Conservation (phyloP, 1,139 yeast species). For the Blastobotrys persicus region DNA sequence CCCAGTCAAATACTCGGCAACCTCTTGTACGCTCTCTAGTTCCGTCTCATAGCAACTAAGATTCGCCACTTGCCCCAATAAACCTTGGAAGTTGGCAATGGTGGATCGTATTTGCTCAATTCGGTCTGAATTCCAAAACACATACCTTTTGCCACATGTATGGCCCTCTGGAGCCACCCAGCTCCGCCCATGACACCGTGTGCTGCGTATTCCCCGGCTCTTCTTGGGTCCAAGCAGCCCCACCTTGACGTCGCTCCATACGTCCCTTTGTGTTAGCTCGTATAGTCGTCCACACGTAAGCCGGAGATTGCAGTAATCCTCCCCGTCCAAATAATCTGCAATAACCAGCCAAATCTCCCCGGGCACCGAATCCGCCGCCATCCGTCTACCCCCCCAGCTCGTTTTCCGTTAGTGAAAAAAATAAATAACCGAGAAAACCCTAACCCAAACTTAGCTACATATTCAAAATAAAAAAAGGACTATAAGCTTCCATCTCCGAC, state of each 20-base stretch:
- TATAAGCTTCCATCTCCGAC: too few species aligned
- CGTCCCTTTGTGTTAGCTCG: neutral
- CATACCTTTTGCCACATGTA: constrained; percentile 1
- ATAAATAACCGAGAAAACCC: too few species aligned
- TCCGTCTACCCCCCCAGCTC: neutral
- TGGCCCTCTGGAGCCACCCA: constrained; percentile 1
- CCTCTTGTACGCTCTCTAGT: neutral
- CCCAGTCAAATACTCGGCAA: neutral
- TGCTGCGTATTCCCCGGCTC: neutral
- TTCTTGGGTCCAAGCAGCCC: neutral
- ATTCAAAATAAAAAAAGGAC: too few species aligned
- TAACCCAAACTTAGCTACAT: neutral
- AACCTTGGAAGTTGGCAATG: neutral
- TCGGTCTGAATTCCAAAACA: neutral
- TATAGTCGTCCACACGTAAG: neutral
- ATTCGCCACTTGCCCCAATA: neutral
- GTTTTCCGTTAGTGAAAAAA: too few species aligned
- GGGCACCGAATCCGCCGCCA: neutral
- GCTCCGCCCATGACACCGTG: neutral
- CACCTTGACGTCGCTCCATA: neutral
- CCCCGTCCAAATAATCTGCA: constrained; percentile 1
- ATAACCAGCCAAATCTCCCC: constrained; percentile 2
- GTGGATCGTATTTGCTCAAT: neutral
- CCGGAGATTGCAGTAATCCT: neutral
- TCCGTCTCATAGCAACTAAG: neutral